Conservation (phyloP, 2,329 filamentous ascomycete species). For the Sporothrix pallida region DNA sequence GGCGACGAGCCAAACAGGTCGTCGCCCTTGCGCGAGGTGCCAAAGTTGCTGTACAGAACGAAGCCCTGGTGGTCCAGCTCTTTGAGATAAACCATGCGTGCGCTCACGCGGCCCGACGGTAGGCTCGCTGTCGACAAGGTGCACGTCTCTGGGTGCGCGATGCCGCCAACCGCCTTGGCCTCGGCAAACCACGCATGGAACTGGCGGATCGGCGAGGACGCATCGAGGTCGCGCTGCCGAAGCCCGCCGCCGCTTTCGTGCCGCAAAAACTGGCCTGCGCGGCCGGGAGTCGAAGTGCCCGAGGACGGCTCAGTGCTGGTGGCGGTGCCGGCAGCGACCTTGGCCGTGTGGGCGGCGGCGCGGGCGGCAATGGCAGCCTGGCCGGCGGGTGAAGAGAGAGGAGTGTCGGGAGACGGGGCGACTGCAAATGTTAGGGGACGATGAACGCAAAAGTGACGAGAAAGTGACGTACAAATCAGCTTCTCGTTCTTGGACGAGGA, state of each 20-base stretch:
- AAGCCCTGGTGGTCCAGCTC: constrained; percentile 85
- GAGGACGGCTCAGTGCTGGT: not conserved
- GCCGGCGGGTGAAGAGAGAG: constrained; percentile 13
- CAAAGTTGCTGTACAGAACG: constrained; percentile 93
- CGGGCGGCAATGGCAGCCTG: constrained; percentile 29
- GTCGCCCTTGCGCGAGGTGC: constrained; percentile 70
- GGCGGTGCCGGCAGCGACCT: constrained; percentile 16
- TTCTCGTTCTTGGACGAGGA: constrained; percentile 33
- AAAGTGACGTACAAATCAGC: constrained; percentile 35
- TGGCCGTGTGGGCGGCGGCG: constrained; percentile 27
- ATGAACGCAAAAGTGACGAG: not conserved
- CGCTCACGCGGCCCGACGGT: constrained; percentile 81
- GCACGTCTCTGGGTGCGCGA: constrained; percentile 85
- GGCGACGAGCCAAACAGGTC: constrained; percentile 61
- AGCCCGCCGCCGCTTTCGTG: constrained; percentile 59
- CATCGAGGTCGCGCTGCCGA: constrained; percentile 63
- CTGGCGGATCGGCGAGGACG: constrained; percentile 73
- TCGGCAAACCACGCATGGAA: constrained; percentile 89
- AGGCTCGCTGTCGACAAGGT: constrained; percentile 83
- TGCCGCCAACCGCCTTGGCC: constrained; percentile 58
- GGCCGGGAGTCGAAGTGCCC: constrained; percentile 42
- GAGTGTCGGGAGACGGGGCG: constrained; percentile 36
- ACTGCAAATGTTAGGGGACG: constrained; percentile 43
- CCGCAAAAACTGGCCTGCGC: constrained; percentile 78
- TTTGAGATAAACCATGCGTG: constrained; percentile 91